phyloP scores from a whole-genome alignment of 306 rosid genomes.

The Abrus pulchellus region DNA sequence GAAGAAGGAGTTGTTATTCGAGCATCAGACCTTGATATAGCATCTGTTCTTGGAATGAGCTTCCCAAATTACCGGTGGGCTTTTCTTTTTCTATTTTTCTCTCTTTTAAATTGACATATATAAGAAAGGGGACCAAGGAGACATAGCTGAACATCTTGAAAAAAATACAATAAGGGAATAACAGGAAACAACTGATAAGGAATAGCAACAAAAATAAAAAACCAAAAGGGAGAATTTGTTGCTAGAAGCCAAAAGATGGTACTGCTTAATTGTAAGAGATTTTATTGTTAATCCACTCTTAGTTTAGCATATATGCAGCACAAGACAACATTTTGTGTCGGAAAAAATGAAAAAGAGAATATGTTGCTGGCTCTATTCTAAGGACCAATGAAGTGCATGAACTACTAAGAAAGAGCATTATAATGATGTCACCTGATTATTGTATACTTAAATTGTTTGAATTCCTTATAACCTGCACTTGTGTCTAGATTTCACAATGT shows the following conservation, averaged over 20 bases:
- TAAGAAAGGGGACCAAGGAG: background rate
- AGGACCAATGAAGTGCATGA: conserved; percentile 5
- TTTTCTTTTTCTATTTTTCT: background rate
- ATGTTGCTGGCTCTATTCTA: no score
- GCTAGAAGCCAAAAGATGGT: background rate
- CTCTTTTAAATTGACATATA: conserved; percentile 3
- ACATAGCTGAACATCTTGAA: background rate
- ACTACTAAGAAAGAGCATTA: conserved; percentile 10
- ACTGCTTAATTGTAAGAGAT: background rate
- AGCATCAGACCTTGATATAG: conserved; percentile 90
- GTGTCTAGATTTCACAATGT: conserved; percentile 10
- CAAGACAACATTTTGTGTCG: background rate
- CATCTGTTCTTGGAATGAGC: conserved; percentile 98
- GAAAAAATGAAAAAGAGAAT: background rate
- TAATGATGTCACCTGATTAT: background rate
- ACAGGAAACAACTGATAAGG: background rate
- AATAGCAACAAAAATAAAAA: background rate
- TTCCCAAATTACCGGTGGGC: conserved; percentile 85
- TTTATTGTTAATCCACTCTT: background rate
- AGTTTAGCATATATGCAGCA: background rate
- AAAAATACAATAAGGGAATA: conserved; percentile 14
- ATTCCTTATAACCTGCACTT: background rate
- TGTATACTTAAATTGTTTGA: conserved; percentile 19
- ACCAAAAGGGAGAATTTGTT: background rate
- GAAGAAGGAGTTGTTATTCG: conserved; percentile 86